A percentile compares a stretch with the other conserved stretches of the same genome.
These are phyloP conservation scores for Penicillium robsamsonii DNA, from an alignment of 495 filamentous ascomycete species.

Conservation along the genomic window DNA sequence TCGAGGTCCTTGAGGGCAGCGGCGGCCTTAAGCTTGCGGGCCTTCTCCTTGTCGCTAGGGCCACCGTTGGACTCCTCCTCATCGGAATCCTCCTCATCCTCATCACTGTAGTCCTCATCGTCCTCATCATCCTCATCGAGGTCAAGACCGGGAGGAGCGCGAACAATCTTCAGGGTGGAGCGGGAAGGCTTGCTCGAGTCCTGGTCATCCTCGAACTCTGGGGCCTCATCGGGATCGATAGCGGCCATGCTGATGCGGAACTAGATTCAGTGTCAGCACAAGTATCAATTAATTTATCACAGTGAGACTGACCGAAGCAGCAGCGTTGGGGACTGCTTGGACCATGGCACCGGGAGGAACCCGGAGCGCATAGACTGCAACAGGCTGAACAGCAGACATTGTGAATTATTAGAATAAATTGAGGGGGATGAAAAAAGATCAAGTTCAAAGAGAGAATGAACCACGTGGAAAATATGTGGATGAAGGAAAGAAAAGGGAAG, in stretches of 20 bases:
- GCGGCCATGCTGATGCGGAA: slow-evolving; percentile 98
- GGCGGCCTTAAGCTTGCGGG: slow-evolving; percentile 73
- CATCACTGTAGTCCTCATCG: slow-evolving; percentile 57
- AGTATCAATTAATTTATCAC: slow-evolving; percentile 17
- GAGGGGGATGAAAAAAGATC: slow-evolving; percentile 3
- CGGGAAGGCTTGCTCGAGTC: slow-evolving; percentile 62
- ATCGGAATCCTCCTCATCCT: slow-evolving; percentile 63
- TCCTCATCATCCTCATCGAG: slow-evolving; percentile 55
- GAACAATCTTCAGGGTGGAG: slow-evolving; percentile 87
- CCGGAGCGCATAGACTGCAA: slow-evolving; percentile 86
- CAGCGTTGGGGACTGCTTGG: slow-evolving; percentile 69
- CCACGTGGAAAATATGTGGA: slow-evolving; percentile 27
- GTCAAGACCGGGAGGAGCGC: slow-evolving; percentile 54
- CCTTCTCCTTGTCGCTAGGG: slow-evolving; percentile 84
- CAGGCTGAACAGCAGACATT: slow-evolving; percentile 63
- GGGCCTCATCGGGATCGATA: slow-evolving; percentile 79
- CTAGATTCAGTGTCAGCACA: slow-evolving; percentile 42
- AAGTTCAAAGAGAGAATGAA: slow-evolving; percentile 22
- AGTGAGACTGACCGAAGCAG: slow-evolving; percentile 69
- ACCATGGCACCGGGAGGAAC: slow-evolving; percentile 77
- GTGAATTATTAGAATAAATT: slow-evolving; percentile 16
- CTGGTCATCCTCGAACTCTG: slow-evolving; percentile 61
- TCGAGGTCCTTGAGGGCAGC: slow-evolving; percentile 67
- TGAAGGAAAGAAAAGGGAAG: slow-evolving; percentile 20
- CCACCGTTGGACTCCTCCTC: slow-evolving; percentile 79